Base-by-base conservation (phyloP, 352 stramenopile species). In the Phytophthora pseudosyringae region DNA sequence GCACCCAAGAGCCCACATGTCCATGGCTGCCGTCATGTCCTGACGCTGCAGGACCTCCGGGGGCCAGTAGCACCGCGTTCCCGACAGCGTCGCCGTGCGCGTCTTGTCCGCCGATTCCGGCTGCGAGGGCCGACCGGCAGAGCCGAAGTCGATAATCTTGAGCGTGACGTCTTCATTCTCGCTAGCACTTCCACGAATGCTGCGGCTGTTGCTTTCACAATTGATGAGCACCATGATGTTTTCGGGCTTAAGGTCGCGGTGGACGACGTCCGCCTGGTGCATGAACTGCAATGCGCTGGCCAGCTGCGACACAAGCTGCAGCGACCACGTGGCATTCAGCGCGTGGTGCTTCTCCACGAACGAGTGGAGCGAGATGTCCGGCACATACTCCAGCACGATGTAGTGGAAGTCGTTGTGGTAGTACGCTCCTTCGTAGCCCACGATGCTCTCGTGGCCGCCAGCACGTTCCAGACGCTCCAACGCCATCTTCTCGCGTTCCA, bases 71-170 rank as follows among this genome's bases (percentile, higher is more conserved):
- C 81, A 91, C 2, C 80, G 85, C 13, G 89, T 97, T 4, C 89
- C 89, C 0, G 88, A 95, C 6, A 94, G 48, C 21, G 76, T 73
- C 12, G 59, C 33, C 0, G 46, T 77, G 50, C 32, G 70, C 3
- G 53, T 52, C 38, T 59, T 74, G 12, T 68, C 41, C 0, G 26
- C 67, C 2, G 36, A 40, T 28, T 71, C 68, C 0, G 57, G 68
- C 26, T 55, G 18, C 0, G 67, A 77, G 7, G 58, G 52, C 3
- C 53, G 54, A 12, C 81, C 81, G 3, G 87, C 86, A n/a, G 85
- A 93, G 4, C 89, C 89, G 69, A 97, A 95, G 72, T 97, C 89
- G 41, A 95, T 95, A 38, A 97, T 81, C 62, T 97, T 97, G 51
- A 95, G 70, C 26, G 58, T 68, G 1, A 89, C 65, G 3, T 76